Conservation (phyloP, 352 stramenopile genomes). For the Aphanomyces euteiches region DNA sequence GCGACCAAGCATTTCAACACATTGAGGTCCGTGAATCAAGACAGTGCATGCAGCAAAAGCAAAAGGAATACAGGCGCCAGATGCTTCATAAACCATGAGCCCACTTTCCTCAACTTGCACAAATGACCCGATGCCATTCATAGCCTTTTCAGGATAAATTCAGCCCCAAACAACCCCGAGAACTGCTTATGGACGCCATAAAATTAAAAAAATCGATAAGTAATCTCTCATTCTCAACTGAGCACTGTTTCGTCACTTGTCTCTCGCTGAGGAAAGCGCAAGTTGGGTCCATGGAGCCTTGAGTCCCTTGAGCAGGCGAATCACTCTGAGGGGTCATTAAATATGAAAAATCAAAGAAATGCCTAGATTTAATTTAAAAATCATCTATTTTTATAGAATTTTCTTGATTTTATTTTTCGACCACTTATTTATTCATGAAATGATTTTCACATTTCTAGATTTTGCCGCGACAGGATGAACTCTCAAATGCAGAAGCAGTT, state of each 20-base stretch:
- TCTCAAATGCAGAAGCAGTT: conserved; percentile 75
- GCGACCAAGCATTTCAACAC: conserved; percentile 24
- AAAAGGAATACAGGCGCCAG: conserved; percentile 20
- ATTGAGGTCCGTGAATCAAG: conserved; percentile 14
- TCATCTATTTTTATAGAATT: not conserved
- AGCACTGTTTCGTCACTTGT: no score
- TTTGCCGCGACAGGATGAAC: conserved; percentile 20
- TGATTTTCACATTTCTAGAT: conserved; percentile 16
- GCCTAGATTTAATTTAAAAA: not conserved
- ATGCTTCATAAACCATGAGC: conserved; percentile 11
- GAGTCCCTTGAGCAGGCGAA: no score
- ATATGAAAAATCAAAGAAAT: not conserved
- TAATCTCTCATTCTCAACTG: no score
- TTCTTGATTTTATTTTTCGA: not conserved
- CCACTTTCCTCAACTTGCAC: not conserved
- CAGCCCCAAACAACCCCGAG: not conserved
- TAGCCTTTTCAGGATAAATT: not conserved
- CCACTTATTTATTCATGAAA: not conserved
- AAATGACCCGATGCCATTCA: not conserved
- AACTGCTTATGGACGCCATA: no score
- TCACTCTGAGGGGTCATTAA: not conserved
- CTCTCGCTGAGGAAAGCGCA: no score
- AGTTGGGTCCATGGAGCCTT: not conserved
- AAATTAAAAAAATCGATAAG: no score
- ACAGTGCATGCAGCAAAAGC: conserved; percentile 14